A percentile compares a stretch with the other conserved stretches of the same genome.
Evolutionary conservation across 352 stramenopile genomes (phyloP).

Genomic region (Phytophthora idaei): DNA sequence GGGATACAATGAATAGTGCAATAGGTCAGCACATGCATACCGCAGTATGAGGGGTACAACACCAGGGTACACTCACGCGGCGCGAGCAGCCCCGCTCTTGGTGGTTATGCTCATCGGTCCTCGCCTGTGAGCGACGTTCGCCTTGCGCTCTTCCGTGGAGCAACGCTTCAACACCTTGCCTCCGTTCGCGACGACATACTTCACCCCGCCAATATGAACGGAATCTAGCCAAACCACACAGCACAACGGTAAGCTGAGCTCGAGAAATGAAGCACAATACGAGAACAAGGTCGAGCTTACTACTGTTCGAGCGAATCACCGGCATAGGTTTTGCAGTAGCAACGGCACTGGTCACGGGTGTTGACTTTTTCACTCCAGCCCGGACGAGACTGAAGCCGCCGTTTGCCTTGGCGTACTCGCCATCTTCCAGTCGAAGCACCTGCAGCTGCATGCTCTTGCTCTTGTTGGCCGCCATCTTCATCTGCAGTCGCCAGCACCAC

Average conservation of each 20-base stretch:
- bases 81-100: constrained; percentile 37
- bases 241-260: constrained; percentile 3
- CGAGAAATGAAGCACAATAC: neutral
- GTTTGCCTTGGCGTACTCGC: constrained; percentile 76
- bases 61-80: constrained; percentile 38
- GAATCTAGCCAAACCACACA: constrained; percentile 35
- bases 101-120: constrained; percentile 28
- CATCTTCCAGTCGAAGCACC: constrained; percentile 64
- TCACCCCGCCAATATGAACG: constrained; percentile 50
- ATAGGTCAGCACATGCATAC: constrained; percentile 4
- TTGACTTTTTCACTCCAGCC: constrained; percentile 50
- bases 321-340: constrained; percentile 9
- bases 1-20: constrained; percentile 6
- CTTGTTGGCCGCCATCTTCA: constrained; percentile 37
- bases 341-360: neutral
- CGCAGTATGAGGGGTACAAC: neutral
- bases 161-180: constrained; percentile 55
- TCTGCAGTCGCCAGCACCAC: constrained; percentile 16
- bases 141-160: constrained; percentile 30
- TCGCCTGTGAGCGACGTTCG: constrained; percentile 8
- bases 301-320: constrained; percentile 25
- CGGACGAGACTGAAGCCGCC: constrained; percentile 77
- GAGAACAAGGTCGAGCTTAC: constrained; percentile 4
- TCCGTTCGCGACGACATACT: constrained; percentile 49
- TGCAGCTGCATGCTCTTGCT: constrained; percentile 57